A percentile compares a stretch with the other conserved stretches of the same genome.
These are phyloP conservation scores for Pueraria montana DNA, from an alignment of 306 rosid genomes.

Conservation along the genomic window DNA sequence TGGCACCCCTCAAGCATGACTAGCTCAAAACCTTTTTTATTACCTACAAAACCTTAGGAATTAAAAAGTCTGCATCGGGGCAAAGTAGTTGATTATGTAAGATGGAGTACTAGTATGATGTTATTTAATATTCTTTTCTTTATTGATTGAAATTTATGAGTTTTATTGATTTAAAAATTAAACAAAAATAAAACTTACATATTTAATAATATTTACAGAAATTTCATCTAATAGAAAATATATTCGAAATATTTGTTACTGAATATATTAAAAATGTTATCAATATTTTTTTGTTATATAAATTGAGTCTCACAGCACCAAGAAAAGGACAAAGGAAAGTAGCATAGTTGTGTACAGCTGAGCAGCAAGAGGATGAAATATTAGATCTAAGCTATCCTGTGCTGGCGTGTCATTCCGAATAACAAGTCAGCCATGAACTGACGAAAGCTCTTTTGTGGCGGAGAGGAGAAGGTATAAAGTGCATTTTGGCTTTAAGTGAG, in stretches of 20 bases:
- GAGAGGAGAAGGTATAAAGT: neutral
- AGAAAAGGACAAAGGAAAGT: neutral
- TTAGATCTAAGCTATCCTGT: neutral
- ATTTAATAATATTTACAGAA: too few species aligned
- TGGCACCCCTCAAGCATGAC: neutral
- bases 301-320: neutral
- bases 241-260: too few species aligned
- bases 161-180: neutral
- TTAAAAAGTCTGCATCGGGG: neutral
- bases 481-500: neutral
- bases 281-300: neutral
- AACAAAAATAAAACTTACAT: neutral
- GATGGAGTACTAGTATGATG: neutral
- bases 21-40: neutral
- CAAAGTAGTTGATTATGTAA: neutral
- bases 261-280: too few species aligned
- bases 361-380: neutral
- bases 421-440: conserved; percentile 7
- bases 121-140: neutral
- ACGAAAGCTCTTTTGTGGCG: neutral
- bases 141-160: neutral
- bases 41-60: neutral
- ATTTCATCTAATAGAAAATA: neutral
- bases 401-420: conserved; percentile 11
- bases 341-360: neutral